Conservation (phyloP, 192 early-diverging fungal species). For the Spizellomyces punctatus region DNA sequence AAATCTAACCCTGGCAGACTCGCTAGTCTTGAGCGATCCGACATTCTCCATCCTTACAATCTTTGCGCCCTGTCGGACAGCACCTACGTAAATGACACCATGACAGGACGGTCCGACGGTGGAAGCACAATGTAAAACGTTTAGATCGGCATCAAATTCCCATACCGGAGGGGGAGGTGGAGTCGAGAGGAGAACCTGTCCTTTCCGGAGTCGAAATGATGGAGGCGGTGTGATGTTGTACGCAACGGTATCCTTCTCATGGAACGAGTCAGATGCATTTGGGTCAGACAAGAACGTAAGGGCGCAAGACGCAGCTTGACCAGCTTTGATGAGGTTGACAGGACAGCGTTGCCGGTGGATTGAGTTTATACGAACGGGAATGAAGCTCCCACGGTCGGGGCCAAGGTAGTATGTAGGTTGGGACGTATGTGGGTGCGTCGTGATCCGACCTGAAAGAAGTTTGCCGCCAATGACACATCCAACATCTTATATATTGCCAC, state of each 20-base stretch:
- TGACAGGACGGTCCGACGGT: constrained; percentile 57
- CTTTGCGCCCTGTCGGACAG: constrained; percentile 58
- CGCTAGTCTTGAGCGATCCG: constrained; percentile 42
- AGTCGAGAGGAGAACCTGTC: constrained; percentile 24
- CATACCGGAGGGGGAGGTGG: constrained; percentile 15
- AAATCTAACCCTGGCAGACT: constrained; percentile 54
- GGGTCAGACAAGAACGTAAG: constrained; percentile 37
- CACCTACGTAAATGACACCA: constrained; percentile 59
- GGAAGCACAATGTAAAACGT: constrained; percentile 59
- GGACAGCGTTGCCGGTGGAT: constrained; percentile 84
- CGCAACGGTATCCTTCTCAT: no score
- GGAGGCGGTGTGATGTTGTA: neutral
- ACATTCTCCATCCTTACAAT: constrained; percentile 35
- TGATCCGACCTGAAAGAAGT: constrained; percentile 35
- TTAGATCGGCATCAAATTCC: constrained; percentile 69
- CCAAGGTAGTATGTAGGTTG: constrained; percentile 55
- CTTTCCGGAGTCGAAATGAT: constrained; percentile 33
- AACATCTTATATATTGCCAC: constrained; percentile 27
- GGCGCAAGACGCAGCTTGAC: constrained; percentile 78
- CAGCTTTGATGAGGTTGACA: constrained; percentile 63
- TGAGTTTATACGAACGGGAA: constrained; percentile 67
- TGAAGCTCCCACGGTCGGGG: constrained; percentile 71
- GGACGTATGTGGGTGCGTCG: constrained; percentile 10
- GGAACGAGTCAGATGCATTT: neutral
- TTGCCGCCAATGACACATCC: constrained; percentile 51